Evolutionary conservation across 768 basidiomycete species (phyloP).

Genomic region (Tricholoma flavovirens): DNA sequence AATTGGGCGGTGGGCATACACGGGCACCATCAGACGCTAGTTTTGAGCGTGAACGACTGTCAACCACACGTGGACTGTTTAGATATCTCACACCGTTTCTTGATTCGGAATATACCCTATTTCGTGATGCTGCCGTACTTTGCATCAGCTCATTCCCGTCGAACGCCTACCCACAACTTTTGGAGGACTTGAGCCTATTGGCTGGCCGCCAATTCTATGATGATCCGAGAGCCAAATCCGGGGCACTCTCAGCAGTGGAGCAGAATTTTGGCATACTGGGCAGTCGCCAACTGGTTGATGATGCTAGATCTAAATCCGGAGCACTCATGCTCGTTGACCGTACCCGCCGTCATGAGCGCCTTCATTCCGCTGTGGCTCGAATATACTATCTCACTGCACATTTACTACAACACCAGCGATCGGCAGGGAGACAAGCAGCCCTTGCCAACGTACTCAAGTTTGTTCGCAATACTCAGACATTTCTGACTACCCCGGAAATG

Average conservation of each 20-base stretch:
- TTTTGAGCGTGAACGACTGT: constrained; percentile 76
- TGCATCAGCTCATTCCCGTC: constrained; percentile 86
- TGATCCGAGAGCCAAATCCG: constrained; percentile 47
- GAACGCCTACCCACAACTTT: constrained; percentile 67
- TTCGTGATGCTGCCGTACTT: constrained; percentile 81
- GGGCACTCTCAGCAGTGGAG: constrained; percentile 31
- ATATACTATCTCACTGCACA: constrained; percentile 86
- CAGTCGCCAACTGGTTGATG: constrained; percentile 64
- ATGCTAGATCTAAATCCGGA: constrained; percentile 43
- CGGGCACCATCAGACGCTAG: constrained; percentile 67
- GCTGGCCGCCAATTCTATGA: constrained; percentile 83
- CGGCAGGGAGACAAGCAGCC: constrained; percentile 63
- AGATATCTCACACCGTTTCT: constrained; percentile 83
- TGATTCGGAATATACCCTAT: constrained; percentile 76
- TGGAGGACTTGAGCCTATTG: constrained; percentile 80
- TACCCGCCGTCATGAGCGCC: constrained; percentile 66
- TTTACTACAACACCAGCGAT: constrained; percentile 63
- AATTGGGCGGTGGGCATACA: constrained; percentile 58
- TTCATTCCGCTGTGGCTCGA: constrained; percentile 81
- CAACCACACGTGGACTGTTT: constrained; percentile 79
- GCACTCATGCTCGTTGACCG: constrained; percentile 43
- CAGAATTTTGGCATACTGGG: constrained; percentile 32
- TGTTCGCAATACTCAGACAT: constrained; percentile 73
- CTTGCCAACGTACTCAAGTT: constrained; percentile 81
- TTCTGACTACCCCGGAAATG: constrained; percentile 66